Base-by-base conservation (phyloP, 139 green algal species). In the Auxenochlorella pyrenoidosa region DNA sequence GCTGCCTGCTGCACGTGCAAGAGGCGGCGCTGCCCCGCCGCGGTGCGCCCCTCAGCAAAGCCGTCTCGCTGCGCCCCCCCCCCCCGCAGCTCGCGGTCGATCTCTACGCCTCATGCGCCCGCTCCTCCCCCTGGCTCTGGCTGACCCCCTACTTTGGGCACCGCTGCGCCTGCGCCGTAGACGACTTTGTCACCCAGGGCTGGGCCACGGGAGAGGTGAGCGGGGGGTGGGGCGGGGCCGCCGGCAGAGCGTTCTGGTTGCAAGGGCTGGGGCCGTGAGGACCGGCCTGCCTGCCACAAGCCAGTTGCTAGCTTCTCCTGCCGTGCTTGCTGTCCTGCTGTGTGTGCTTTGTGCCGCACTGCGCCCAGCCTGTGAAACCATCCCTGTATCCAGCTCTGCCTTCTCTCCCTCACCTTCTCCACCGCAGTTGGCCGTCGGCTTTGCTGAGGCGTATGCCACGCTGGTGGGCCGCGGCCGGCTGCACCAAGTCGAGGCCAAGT, bases 111-210 rank as follows among this genome's bases (percentile, higher is more conserved):
- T 12, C 68, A 13, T 85, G 80, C 60, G 80, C 80, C 40, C 80
- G 80, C 40, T 70, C 80, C 63, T 59, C n/a, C 26, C 68, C 58
- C 80, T 85, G 80, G 80, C 63, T 85, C 8, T 85, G 80, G 80
- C 63, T 85, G 12, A 85, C 80, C 19, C 80, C 80, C 43, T 76
- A 76, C 41, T 75, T 75, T 18, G 80, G 80, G 38, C 63, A 65
- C 40, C 80, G 80, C 80, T 75, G 32, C 60, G 60, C 40, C 63
- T 44, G 21, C 30, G 80, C 63, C 30, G 40, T 75, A 28, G 80
- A 85, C 40, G 80, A 12, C 80, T 85, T 85, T 32, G 36, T 85
- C 34, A 15, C 80, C 63, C 26, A 32, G 28, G 63, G 63, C 40
- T 85, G 80, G 80, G 16, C 30, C 63, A 43, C 13, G 1, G 63